Base-by-base conservation (phyloP, 31 red algal genomes). In the Asparagopsis taxiformis region DNA sequence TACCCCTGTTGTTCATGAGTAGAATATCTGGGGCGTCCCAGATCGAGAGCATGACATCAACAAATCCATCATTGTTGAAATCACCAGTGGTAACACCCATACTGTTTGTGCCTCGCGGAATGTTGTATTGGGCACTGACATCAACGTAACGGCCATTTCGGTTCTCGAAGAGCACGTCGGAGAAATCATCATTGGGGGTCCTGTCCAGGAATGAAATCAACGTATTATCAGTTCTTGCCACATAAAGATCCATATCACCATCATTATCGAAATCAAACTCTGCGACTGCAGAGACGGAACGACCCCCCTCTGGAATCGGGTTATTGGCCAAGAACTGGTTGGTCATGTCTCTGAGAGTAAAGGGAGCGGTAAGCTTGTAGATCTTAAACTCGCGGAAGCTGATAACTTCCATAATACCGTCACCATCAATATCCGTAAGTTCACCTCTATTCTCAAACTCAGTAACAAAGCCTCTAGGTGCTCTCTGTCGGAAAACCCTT, bases 261-360 rank as follows among this genome's bases (percentile, higher is more conserved):
- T 89, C 84, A 48, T 74, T 74, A 53, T 89, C 84, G 25, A 57
- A 65, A 33, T 89, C 84, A 17, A 89, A 52, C 55, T 89, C 84
- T 7, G 74, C 75, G 19, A 77, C 58, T 9, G 75, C 65, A 38
- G 50, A 2, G 3, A 78, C 74, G 0, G 31, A 48, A 46, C 29
- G 35, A 0, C 59, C 1, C 1, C 51, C 51, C 0, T 20, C 21
- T 22, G 59, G 65, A 11, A 75, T 20, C 8, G 17, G 10, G 20
- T 29, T 1, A n/a, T n/a, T n/a, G n/a, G 28, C 0, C n/a, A 62
- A 3, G 51, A 15, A 34, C 28, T 37, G 53, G 4, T 13, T 37
- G 16, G 39, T 68, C 46, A 11, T 29, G 49, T 53, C 36, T 0
- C 15, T 13, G n/a, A 68, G 52, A 1, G 0, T 0, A 3, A 31